phyloP scores from a whole-genome alignment of 768 basidiomycete species.

The Rhizopogon rudus region DNA sequence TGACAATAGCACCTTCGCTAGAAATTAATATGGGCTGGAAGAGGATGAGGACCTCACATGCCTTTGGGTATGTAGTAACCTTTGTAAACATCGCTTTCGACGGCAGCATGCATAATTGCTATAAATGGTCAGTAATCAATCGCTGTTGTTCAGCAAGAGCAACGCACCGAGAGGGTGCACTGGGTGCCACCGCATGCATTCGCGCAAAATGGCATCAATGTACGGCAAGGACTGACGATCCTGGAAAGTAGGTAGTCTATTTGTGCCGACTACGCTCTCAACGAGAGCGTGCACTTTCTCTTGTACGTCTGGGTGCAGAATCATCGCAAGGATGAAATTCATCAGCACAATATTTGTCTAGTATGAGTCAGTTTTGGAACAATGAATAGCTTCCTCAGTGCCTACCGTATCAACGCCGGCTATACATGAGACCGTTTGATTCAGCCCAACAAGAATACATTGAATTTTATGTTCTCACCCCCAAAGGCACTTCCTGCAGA shows the following conservation, averaged over 20 bases:
- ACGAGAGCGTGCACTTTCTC: constrained; percentile 7
- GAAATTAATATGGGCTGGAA: neutral
- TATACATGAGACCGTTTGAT: neutral
- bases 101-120: neutral
- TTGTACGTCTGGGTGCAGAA: constrained; percentile 6
- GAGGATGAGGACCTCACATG: neutral
- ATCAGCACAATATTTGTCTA: neutral
- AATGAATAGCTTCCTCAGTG: neutral
- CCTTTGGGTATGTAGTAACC: constrained; percentile 1
- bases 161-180: neutral
- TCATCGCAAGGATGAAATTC: constrained; percentile 10
- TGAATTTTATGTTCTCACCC: neutral
- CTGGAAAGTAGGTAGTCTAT: constrained; percentile 4
- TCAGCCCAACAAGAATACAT: neutral
- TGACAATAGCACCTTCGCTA: neutral
- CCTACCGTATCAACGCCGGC: constrained; percentile 1
- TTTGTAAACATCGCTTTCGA: constrained; percentile 1
- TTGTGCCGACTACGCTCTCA: constrained; percentile 6
- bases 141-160: neutral
- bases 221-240: constrained; percentile 11
- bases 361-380: neutral
- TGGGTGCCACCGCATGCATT: constrained; percentile 2
- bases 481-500: neutral
- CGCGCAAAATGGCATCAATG: constrained; percentile 9
- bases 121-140: neutral